Conservation (phyloP, 805 yeast genomes). For the Hanseniaspora occidentalis region DNA sequence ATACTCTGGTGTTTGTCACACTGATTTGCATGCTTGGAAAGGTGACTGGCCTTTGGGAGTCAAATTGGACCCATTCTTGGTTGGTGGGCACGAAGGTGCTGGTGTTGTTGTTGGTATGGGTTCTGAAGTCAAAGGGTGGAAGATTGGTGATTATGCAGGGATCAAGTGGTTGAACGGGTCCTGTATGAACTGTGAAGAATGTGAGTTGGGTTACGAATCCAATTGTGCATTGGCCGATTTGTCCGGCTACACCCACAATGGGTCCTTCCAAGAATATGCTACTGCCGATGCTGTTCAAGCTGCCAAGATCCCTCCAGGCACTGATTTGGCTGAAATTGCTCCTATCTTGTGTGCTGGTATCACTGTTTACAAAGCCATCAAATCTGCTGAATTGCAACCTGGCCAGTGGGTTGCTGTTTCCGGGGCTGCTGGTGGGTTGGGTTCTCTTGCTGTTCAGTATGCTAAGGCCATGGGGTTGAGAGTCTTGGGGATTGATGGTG, state of each 20-base stretch:
- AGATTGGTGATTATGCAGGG: conserved; percentile 56
- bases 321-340: conserved; percentile 43
- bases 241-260: conserved; percentile 67
- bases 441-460: conserved; percentile 63
- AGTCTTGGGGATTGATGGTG: conserved; percentile 65
- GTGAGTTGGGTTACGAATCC: conserved; percentile 45
- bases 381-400: conserved; percentile 41
- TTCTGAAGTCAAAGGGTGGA: conserved; percentile 43
- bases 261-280: conserved; percentile 53
- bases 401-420: conserved; percentile 69
- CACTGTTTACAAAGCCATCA: conserved; percentile 56
- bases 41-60: conserved; percentile 81
- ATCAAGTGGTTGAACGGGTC: conserved; percentile 60
- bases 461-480: conserved; percentile 65
- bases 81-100: conserved; percentile 68
- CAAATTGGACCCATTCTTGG: conserved; percentile 37
- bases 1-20: conserved; percentile 90
- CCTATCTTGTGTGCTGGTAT: conserved; percentile 60
- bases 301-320: conserved; percentile 42
- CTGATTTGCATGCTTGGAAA: conserved; percentile 88
- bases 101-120: conserved; percentile 58
- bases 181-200: conserved; percentile 51
- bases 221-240: conserved; percentile 60
- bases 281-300: conserved; percentile 56
- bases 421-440: conserved; percentile 79